Evolutionary conservation across 1,284 basidiomycete species (phyloP).

Genomic region (Pholiota adiposa): DNA sequence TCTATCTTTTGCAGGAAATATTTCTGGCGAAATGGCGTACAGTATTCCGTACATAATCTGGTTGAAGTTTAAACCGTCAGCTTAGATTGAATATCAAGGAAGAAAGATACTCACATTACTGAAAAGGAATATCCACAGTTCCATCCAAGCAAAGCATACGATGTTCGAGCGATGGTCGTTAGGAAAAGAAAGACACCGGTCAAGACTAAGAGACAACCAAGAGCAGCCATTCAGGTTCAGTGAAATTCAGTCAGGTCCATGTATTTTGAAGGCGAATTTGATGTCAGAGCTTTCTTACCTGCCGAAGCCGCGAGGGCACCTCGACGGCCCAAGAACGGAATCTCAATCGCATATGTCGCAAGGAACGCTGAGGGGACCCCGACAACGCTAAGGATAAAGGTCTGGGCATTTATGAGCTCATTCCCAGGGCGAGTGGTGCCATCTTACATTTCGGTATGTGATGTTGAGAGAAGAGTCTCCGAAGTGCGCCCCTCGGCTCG

Average conservation of each 20-base stretch:
- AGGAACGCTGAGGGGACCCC: slow-evolving; percentile 70
- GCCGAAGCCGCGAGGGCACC: slow-evolving; percentile 62
- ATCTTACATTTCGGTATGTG: slow-evolving; percentile 65
- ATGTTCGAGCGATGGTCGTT: slow-evolving; percentile 67
- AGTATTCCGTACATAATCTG: slow-evolving; percentile 77
- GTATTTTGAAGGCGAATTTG: slow-evolving; percentile 11
- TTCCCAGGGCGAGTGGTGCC: not conserved
- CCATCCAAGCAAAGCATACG: slow-evolving; percentile 69
- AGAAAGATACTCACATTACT: slow-evolving; percentile 49
- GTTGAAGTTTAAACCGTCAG: slow-evolving; percentile 5
- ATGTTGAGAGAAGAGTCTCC: slow-evolving; percentile 61
- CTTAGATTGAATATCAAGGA: not conserved
- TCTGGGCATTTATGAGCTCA: slow-evolving; percentile 37
- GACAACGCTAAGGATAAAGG: slow-evolving; percentile 69
- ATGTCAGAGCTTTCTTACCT: slow-evolving; percentile 30
- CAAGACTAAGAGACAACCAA: slow-evolving; percentile 44
- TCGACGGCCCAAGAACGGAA: slow-evolving; percentile 61
- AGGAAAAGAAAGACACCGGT: slow-evolving; percentile 74
- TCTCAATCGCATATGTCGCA: slow-evolving; percentile 63
- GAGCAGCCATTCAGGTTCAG: not conserved
- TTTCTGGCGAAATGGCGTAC: slow-evolving; percentile 68
- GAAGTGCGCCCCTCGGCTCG: slow-evolving; percentile 61
- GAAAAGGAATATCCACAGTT: slow-evolving; percentile 71
- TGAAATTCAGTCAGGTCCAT: slow-evolving; percentile 25
- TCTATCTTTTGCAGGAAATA: slow-evolving; percentile 73